Evolutionary conservation across 495 filamentous ascomycete species (phyloP).

Genomic region (Neurospora intermedia): DNA sequence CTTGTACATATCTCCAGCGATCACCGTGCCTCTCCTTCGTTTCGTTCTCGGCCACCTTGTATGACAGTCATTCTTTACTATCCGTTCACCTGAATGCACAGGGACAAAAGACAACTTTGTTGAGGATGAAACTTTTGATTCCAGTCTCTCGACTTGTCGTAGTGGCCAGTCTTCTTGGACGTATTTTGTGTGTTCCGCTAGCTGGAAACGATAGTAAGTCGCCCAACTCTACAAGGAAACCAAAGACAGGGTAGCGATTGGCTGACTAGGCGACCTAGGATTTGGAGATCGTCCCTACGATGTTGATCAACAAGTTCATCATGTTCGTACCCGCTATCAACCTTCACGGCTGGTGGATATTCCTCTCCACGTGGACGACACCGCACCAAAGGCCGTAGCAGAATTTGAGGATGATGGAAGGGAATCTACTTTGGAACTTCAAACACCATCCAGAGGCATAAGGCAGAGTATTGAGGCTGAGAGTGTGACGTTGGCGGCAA

Average conservation of each 20-base stretch:
- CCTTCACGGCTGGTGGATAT: background rate
- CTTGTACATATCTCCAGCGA: background rate
- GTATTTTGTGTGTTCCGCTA: background rate
- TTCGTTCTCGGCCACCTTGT: background rate
- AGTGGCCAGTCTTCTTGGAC: background rate
- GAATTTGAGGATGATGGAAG: background rate
- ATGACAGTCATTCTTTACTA: background rate
- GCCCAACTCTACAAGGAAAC: background rate
- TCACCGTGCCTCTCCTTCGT: background rate
- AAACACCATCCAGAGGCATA: background rate
- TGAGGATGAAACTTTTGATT: background rate
- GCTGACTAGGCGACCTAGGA: background rate
- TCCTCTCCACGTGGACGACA: background rate
- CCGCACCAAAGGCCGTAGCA: background rate
- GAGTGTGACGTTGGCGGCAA: background rate
- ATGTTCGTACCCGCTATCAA: background rate
- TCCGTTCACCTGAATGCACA: background rate
- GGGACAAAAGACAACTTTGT: background rate
- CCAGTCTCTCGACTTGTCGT: background rate
- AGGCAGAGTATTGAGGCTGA: background rate
- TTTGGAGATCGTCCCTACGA: background rate
- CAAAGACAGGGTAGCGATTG: background rate
- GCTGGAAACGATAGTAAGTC: background rate
- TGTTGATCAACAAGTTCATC: background rate
- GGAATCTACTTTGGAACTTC: background rate